Conservation (phyloP, 192 early-diverging fungal genomes). For the Coemansia sp. region DNA sequence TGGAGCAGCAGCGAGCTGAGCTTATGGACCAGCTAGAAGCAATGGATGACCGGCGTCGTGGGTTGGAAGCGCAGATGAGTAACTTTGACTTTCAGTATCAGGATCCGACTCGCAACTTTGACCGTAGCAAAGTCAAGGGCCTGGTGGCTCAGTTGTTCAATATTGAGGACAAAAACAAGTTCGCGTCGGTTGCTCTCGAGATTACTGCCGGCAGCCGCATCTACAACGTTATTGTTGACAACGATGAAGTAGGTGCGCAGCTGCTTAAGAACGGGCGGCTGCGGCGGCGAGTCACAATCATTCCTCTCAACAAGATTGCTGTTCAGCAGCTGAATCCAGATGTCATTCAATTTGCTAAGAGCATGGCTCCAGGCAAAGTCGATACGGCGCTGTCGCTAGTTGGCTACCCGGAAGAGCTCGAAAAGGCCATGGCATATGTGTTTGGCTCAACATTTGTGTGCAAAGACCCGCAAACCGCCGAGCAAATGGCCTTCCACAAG, state of each 20-base stretch:
- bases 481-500: constrained; percentile 85
- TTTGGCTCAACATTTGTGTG: constrained; percentile 94
- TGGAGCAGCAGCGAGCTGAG: constrained; percentile 41
- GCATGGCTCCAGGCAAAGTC: constrained; percentile 81
- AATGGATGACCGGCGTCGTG: constrained; percentile 39
- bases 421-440: constrained; percentile 83
- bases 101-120: constrained; percentile 84
- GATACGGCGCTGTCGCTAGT: constrained; percentile 85
- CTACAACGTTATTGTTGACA: constrained; percentile 94
- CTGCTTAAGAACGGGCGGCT: constrained; percentile 78
- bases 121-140: constrained; percentile 85
- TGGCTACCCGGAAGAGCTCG: constrained; percentile 75
- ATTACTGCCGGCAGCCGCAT: constrained; percentile 91
- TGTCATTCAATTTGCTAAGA: constrained; percentile 65
- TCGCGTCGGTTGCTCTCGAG: constrained; percentile 81
- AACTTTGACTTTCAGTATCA: constrained; percentile 77
- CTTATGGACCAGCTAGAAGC: constrained; percentile 34
- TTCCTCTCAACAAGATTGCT: constrained; percentile 94
- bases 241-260: constrained; percentile 77
- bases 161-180: constrained; percentile 65
- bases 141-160: constrained; percentile 86
- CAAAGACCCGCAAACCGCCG: constrained; percentile 78
- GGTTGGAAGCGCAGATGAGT: constrained; percentile 55
- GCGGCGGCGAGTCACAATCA: constrained; percentile 78
- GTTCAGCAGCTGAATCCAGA: constrained; percentile 41